Conservation (phyloP, 2,329 filamentous ascomycete genomes). For the Beauveria sp. region DNA sequence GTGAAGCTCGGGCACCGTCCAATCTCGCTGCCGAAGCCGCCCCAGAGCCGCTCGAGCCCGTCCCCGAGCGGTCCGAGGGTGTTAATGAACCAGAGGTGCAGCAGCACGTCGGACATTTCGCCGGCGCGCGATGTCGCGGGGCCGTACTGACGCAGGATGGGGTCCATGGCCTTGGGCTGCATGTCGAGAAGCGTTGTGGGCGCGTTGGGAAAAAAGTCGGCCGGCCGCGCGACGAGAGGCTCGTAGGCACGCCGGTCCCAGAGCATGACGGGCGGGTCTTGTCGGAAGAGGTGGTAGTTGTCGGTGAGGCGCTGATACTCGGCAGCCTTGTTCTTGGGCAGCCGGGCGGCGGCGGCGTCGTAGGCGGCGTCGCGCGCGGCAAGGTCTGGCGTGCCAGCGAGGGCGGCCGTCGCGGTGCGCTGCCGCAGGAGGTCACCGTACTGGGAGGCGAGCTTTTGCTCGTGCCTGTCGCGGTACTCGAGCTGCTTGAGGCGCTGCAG, state of each 20-base stretch:
- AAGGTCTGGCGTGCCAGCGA: conserved; percentile 19
- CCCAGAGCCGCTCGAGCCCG: conserved; percentile 46
- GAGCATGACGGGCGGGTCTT: conserved; percentile 39
- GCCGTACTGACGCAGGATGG: conserved; percentile 39
- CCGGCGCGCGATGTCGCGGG: conserved; percentile 31
- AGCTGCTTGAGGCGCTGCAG: conserved; percentile 21
- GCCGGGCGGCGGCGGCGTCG: conserved; percentile 24
- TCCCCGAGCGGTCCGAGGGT: conserved; percentile 35
- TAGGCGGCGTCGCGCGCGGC: conserved; percentile 25
- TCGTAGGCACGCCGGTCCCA: conserved; percentile 69
- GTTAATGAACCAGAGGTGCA: conserved; percentile 34
- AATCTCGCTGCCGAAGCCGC: conserved; percentile 49
- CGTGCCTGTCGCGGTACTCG: conserved; percentile 20
- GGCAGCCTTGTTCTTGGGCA: conserved; percentile 25
- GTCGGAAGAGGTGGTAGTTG: conserved; percentile 43
- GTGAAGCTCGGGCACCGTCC: conserved; percentile 39
- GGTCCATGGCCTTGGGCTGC: conserved; percentile 48
- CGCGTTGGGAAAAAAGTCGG: conserved; percentile 61
- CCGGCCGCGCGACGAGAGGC: conserved; percentile 47
- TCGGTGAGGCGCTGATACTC: conserved; percentile 39
- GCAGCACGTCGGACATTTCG: conserved; percentile 44
- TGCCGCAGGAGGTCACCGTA: conserved; percentile 27
- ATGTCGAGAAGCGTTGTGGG: conserved; percentile 57
- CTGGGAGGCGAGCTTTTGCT: conserved; percentile 14
- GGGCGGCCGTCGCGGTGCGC: conserved; percentile 20